Evolutionary conservation across 2,329 filamentous ascomycete species (phyloP), one percentile per base, ranked within the genome.

Genomic region (Fusarium albosuccineum): DNA sequence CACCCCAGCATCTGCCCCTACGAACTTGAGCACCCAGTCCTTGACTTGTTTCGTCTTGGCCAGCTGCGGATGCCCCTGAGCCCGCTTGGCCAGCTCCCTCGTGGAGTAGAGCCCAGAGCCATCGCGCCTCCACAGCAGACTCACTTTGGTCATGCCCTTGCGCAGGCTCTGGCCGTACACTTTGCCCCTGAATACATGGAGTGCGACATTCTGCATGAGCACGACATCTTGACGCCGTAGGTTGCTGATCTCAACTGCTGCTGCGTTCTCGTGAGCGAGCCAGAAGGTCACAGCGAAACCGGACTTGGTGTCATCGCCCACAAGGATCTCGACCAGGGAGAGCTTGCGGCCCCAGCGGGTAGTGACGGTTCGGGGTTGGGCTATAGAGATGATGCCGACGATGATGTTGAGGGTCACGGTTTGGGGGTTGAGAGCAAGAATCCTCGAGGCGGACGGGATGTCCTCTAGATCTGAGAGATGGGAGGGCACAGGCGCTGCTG

Each of bases 131-230:
- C 81, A 88, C 16, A 97, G 78, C 42, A 97, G 79, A 64, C 89
- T 85, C 27, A 95, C 81, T 64, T 85, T 88, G 5, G 92, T 94
- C 70, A 92, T 85, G 8, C 88, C 88, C 66, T 86, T 87, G 29
- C 91, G 87, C 64, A 97, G 80, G 73, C 91, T 96, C 76, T 97
- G 92, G 0, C 95, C 94, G 71, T 96, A 94, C 1, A 97, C 94
- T 70, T 87, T 90, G 46, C 88, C 87, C 52, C 86, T 86, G 76
- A 95, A 98, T 5, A 88, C 87, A 53, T 88, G 88, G 52, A 98
- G 82, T 1, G 91, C 93, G 7, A 97, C 89, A 71, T 95, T 94
- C 58, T 90, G 89, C 61, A 97, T 75, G 13, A 97, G 83, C 6
- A 98, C 82, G 2, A 97, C 87, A 74, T 98, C 93, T 70, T 91